Evolutionary conservation across 2,329 filamentous ascomycete species (phyloP).

Genomic region (Diatrype stigma): DNA sequence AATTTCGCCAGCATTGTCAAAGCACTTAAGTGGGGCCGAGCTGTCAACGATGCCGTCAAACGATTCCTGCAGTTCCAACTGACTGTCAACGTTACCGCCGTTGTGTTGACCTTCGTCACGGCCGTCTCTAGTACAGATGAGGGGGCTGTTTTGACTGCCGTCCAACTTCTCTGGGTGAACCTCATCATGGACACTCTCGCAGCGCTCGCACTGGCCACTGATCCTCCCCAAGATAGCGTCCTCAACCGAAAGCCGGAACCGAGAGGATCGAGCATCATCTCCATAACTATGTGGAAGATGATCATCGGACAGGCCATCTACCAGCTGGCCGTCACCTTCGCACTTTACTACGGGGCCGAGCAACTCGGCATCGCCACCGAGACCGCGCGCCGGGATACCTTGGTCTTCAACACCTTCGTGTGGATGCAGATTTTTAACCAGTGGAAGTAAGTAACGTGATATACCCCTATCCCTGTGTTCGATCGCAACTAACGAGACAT

Average conservation of each 20-base stretch:
- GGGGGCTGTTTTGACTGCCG: conserved; percentile 75
- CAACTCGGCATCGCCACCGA: conserved; percentile 48
- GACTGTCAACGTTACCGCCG: conserved; percentile 88
- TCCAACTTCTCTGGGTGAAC: conserved; percentile 94
- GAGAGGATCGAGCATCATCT: conserved; percentile 63
- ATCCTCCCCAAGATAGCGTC: conserved; percentile 79
- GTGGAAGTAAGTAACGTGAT: conserved; percentile 73
- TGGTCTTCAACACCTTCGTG: conserved; percentile 97
- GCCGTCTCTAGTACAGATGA: conserved; percentile 69
- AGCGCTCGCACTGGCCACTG: conserved; percentile 81
- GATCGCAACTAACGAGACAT: conserved; percentile 12
- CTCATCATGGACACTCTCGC: conserved; percentile 97
- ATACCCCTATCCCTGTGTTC: conserved; percentile 5
- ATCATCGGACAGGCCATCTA: conserved; percentile 90
- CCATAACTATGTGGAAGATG: conserved; percentile 98
- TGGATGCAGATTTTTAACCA: conserved; percentile 99
- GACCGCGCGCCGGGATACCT: conserved; percentile 59
- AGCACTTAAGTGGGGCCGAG: conserved; percentile 74
- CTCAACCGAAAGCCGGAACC: conserved; percentile 69
- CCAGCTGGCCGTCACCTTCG: conserved; percentile 74
- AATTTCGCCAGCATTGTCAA: conserved; percentile 86
- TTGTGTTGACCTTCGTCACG: conserved; percentile 81
- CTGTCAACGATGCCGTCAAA: conserved; percentile 74
- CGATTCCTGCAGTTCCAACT: conserved; percentile 75
- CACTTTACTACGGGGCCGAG: conserved; percentile 72